Evolutionary conservation across 257 asterid genomes (phyloP).

Genomic region (Jaltomata sinuosa): DNA sequence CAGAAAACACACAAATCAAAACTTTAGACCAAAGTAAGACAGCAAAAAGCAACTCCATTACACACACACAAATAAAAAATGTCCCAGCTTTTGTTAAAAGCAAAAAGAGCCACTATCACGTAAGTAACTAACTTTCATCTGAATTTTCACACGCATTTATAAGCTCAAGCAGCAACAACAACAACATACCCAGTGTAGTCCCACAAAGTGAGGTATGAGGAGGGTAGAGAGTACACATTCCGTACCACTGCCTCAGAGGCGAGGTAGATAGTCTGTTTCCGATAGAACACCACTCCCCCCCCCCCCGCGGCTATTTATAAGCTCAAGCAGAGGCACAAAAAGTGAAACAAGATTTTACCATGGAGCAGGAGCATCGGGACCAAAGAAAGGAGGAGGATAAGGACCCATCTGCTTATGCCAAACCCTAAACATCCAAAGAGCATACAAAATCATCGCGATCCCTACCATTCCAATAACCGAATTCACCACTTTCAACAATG

Average conservation of each 20-base stretch:
- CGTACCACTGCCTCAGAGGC: no score
- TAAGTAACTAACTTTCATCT: neutral
- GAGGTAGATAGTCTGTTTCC: no score
- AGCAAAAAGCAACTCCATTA: neutral
- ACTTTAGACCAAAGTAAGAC: neutral
- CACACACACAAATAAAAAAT: neutral
- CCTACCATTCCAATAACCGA: conserved; percentile 74
- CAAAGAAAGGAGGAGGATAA: conserved; percentile 12
- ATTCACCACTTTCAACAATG: conserved; percentile 64
- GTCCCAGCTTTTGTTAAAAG: neutral
- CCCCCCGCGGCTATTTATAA: no score
- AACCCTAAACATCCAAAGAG: conserved; percentile 81
- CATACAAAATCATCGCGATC: conserved; percentile 61
- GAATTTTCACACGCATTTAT: neutral
- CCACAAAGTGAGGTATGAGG: no score
- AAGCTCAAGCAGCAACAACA: no score
- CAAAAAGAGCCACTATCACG: neutral
- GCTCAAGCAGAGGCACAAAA: no score
- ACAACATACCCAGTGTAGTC: no score
- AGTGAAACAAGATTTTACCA: conserved; percentile 32
- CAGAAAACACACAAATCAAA: neutral
- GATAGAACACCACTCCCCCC: no score
- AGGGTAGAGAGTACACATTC: no score
- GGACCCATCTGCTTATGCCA: conserved; percentile 50
- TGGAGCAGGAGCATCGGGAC: conserved; percentile 37